Evolutionary conservation across 768 basidiomycete genomes (phyloP).

Genomic region (Psilocybe cubensis): DNA sequence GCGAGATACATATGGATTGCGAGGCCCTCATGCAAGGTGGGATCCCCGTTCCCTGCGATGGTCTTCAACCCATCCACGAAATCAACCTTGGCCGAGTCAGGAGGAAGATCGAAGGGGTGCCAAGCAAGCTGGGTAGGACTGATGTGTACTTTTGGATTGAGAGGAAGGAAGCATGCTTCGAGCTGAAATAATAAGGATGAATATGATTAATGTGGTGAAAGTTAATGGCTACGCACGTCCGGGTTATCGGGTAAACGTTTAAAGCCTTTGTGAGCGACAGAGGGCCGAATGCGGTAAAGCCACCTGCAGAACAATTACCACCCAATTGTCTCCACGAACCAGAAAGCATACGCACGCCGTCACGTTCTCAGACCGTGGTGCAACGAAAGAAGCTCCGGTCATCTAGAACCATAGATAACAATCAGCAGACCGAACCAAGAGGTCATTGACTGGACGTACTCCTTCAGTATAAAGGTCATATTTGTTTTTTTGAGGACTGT

Average conservation of each 20-base stretch:
- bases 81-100: constrained; percentile 43
- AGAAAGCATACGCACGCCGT: constrained; percentile 42
- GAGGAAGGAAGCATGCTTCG: constrained; percentile 62
- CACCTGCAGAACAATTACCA: constrained; percentile 41
- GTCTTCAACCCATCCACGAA: constrained; percentile 68
- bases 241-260: constrained; percentile 56
- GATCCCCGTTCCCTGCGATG: constrained; percentile 63
- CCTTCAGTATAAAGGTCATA: constrained; percentile 66
- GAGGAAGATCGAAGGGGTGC: constrained; percentile 62
- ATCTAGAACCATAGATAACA: constrained; percentile 38
- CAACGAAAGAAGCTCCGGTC: constrained; percentile 62
- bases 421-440: not conserved
- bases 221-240: constrained; percentile 43
- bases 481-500: constrained; percentile 63
- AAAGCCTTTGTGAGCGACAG: constrained; percentile 70
- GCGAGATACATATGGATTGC: constrained; percentile 67
- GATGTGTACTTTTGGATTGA: constrained; percentile 62
- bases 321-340: not conserved
- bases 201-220: not conserved
- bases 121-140: constrained; percentile 71
- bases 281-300: constrained; percentile 70
- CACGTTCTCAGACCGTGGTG: constrained; percentile 57
- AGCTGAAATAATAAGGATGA: constrained; percentile 39
- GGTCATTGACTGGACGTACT: constrained; percentile 33
- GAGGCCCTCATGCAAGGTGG: constrained; percentile 63